Percentiles rank a stretch among this genome's conserved stretches.
phyloP scores from a whole-genome alignment of 805 yeast species.

The Saturnispora gosingensis region DNA sequence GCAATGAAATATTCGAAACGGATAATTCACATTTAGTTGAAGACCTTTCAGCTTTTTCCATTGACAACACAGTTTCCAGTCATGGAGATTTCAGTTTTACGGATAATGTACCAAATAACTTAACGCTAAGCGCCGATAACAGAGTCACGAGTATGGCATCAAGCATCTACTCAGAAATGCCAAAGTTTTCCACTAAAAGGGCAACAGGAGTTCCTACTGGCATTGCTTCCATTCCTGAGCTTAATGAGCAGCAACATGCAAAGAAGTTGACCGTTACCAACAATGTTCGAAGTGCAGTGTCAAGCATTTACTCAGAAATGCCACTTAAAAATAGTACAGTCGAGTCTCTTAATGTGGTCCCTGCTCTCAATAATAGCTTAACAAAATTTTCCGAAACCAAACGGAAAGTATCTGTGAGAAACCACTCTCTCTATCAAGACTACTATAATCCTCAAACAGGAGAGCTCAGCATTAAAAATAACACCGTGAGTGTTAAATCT shows the following conservation, averaged over 20 bases:
- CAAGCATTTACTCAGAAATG: constrained; percentile 18
- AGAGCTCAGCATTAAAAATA: constrained; percentile 5
- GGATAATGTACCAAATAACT: background rate
- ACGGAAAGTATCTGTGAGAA: constrained; percentile 22
- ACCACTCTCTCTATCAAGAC: constrained; percentile 20
- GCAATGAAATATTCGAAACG: constrained; percentile 3
- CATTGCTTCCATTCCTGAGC: constrained; percentile 5
- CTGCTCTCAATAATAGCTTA: constrained; percentile 17
- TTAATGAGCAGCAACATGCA: background rate
- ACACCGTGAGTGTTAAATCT: background rate
- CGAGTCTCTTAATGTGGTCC: constrained; percentile 8
- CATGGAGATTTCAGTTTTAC: background rate
- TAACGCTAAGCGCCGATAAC: background rate
- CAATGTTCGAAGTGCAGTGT: constrained; percentile 13
- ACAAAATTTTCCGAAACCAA: constrained; percentile 3
- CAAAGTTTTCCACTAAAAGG: background rate
- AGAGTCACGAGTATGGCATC: constrained; percentile 15
- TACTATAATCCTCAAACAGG: constrained; percentile 11
- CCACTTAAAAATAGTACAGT: constrained; percentile 3
- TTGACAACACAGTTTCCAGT: background rate
- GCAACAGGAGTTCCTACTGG: background rate
- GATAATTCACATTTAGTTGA: background rate
- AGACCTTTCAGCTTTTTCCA: background rate
- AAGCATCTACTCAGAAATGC: constrained; percentile 18
- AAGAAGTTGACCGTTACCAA: background rate